Percentiles rank a stretch among this genome's conserved stretches.
These are phyloP conservation scores for Thalassiosira exigua DNA, from an alignment of 352 stramenopile genomes.

Conservation along the genomic window DNA sequence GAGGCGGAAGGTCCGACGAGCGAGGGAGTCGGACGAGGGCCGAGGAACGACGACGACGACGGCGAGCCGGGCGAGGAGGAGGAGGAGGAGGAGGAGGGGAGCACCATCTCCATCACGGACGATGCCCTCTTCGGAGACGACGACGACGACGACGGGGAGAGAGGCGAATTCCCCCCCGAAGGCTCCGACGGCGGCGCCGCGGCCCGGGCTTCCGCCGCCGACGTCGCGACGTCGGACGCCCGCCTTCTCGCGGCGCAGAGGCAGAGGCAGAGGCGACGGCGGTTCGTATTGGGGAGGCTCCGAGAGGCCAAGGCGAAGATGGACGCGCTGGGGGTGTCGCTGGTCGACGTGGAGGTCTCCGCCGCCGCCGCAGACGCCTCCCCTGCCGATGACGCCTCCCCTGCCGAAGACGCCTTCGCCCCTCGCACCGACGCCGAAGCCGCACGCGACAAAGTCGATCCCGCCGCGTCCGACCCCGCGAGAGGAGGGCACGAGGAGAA, in stretches of 20 bases:
- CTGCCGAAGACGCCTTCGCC: neutral
- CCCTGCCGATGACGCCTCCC: neutral
- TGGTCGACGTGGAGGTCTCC: slow-evolving; percentile 56
- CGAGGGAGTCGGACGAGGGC: neutral
- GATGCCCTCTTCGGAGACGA: slow-evolving; percentile 49
- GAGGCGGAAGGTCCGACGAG: slow-evolving; percentile 9
- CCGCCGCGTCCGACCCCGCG: neutral
- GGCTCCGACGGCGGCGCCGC: neutral
- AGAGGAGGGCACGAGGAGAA: slow-evolving; percentile 1
- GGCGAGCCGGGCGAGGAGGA: slow-evolving; percentile 22
- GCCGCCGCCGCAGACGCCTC: neutral
- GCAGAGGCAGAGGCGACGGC: neutral
- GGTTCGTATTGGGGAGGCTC: slow-evolving; percentile 37
- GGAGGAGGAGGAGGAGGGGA: slow-evolving; percentile 25
- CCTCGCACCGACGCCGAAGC: neutral
- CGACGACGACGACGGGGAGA: slow-evolving; percentile 41
- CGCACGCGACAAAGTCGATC: neutral
- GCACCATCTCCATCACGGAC: slow-evolving; percentile 51
- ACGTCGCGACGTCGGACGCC: neutral
- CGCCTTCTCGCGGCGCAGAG: neutral
- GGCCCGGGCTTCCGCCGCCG: neutral
- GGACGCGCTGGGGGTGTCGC: slow-evolving; percentile 57
- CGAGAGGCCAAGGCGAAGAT: slow-evolving; percentile 54
- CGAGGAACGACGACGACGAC: neutral
- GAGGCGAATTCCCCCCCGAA: too few relatives aligned